phyloP scores from a whole-genome alignment of 768 basidiomycete genomes.

The Tulasnella sp. region DNA sequence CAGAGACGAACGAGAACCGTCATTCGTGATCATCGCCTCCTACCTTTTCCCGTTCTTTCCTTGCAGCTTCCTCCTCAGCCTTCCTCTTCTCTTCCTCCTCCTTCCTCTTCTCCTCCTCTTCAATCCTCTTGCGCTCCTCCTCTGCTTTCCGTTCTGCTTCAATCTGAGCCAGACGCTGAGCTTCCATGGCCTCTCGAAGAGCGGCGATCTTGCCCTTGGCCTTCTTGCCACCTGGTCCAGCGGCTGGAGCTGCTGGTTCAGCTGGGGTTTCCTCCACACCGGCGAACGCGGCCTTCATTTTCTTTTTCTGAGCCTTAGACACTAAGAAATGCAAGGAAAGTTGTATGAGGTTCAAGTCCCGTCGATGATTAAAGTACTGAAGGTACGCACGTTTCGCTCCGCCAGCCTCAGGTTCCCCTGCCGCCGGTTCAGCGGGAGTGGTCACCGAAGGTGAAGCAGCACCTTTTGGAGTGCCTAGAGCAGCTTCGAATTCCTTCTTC shows the following conservation, averaged over 20 bases:
- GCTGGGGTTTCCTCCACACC: slow-evolving; percentile 29
- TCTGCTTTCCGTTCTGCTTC: slow-evolving; percentile 64
- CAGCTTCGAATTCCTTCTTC: slow-evolving; percentile 35
- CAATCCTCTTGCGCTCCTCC: slow-evolving; percentile 70
- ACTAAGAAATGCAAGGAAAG: no score
- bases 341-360: no score
- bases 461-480: background rate
- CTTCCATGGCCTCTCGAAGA: slow-evolving; percentile 84
- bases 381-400: slow-evolving; percentile 11
- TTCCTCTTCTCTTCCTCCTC: slow-evolving; percentile 69
- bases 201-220: slow-evolving; percentile 69
- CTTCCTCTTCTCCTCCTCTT: slow-evolving; percentile 76
- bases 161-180: slow-evolving; percentile 81
- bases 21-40: background rate
- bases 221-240: slow-evolving; percentile 33
- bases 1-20: background rate
- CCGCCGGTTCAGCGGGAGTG: slow-evolving; percentile 22
- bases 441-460: slow-evolving; percentile 25
- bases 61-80: slow-evolving; percentile 66
- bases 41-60: slow-evolving; percentile 58
- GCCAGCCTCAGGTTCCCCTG: slow-evolving; percentile 5
- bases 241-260: slow-evolving; percentile 33
- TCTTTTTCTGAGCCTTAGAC: slow-evolving; percentile 31
- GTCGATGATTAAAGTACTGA: no score
- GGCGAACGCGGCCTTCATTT: slow-evolving; percentile 32